These are phyloP conservation scores for Nothomitra cinnamomea DNA, from an alignment of 2,329 filamentous ascomycete species.

Conservation along the genomic window DNA sequence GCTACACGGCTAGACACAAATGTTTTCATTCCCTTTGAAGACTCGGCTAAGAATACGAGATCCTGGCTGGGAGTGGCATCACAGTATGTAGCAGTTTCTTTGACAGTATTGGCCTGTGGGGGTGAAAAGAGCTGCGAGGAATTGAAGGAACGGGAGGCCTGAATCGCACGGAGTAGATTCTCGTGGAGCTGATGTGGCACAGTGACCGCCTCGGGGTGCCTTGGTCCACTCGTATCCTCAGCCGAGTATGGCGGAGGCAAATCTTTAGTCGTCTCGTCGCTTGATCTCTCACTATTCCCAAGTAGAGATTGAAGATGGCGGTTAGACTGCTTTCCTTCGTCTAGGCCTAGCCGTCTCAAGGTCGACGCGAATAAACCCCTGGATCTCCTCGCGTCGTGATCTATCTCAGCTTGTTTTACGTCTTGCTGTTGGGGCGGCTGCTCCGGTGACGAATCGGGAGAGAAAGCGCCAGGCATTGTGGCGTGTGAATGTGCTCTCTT, in stretches of 20 bases:
- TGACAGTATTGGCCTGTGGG: constrained; percentile 54
- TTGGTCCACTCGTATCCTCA: constrained; percentile 17
- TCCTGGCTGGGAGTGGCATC: constrained; percentile 3
- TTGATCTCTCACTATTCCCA: not conserved
- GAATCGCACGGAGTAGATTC: constrained; percentile 62
- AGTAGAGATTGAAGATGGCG: not conserved
- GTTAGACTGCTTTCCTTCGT: not conserved
- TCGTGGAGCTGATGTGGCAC: constrained; percentile 38
- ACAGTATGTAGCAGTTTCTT: constrained; percentile 39
- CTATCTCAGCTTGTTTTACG: constrained; percentile 13
- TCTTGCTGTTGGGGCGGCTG: constrained; percentile 22
- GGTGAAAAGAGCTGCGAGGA: constrained; percentile 56
- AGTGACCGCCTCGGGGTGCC: constrained; percentile 19
- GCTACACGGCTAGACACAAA: constrained; percentile 25
- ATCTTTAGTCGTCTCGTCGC: not conserved
- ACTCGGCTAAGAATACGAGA: constrained; percentile 42
- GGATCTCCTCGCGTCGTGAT: constrained; percentile 26
- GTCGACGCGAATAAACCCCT: constrained; percentile 49
- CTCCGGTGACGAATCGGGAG: constrained; percentile 40
- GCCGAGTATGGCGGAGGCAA: constrained; percentile 24
- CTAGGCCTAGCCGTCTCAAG: constrained; percentile 43
- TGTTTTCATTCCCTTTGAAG: constrained; percentile 55
- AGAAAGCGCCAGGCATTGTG: constrained; percentile 59
- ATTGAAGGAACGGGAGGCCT: constrained; percentile 60
- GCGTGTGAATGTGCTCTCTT: not conserved